phyloP scores from a whole-genome alignment of 176 grass and related monocot genomes.

The Aegilops longissima region DNA sequence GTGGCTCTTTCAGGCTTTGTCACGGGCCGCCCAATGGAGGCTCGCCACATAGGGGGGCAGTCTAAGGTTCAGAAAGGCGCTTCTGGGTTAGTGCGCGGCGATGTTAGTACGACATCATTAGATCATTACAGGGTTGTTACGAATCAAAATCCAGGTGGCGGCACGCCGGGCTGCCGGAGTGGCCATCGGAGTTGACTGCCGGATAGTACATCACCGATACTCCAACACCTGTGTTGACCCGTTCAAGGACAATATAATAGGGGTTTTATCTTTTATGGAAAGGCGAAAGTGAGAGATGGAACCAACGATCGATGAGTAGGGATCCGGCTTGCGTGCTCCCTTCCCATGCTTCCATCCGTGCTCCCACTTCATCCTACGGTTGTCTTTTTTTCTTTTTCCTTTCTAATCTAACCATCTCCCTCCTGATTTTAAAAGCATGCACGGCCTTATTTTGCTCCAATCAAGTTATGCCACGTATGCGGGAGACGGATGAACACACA shows the following conservation, averaged over 20 bases:
- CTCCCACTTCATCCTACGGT: too few relatives aligned
- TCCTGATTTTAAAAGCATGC: too few relatives aligned
- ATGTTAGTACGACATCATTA: conserved; percentile 28
- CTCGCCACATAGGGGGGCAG: conserved; percentile 32
- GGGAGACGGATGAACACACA: too few relatives aligned
- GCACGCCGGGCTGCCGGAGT: neutral
- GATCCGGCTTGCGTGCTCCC: too few relatives aligned
- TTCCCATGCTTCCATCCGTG: too few relatives aligned
- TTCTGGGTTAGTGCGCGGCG: conserved; percentile 43
- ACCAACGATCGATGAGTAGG: neutral
- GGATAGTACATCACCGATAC: neutral
- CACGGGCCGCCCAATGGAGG: conserved; percentile 6
- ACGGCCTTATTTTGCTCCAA: too few relatives aligned
- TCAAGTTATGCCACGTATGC: too few relatives aligned
- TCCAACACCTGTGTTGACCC: conserved; percentile 27
- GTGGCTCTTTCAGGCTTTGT: conserved; percentile 5
- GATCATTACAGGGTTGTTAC: neutral
- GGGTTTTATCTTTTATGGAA: conserved; percentile 1
- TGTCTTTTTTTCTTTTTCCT: too few relatives aligned
- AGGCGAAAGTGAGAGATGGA: conserved; percentile 1
- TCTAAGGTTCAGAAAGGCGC: conserved; percentile 13
- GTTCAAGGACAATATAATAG: conserved; percentile 31
- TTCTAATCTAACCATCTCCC: too few relatives aligned
- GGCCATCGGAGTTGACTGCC: conserved; percentile 1
- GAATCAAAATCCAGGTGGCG: conserved; percentile 27